Base-by-base conservation (phyloP, 2,329 filamentous ascomycete species). In the Penicillium sp. region DNA sequence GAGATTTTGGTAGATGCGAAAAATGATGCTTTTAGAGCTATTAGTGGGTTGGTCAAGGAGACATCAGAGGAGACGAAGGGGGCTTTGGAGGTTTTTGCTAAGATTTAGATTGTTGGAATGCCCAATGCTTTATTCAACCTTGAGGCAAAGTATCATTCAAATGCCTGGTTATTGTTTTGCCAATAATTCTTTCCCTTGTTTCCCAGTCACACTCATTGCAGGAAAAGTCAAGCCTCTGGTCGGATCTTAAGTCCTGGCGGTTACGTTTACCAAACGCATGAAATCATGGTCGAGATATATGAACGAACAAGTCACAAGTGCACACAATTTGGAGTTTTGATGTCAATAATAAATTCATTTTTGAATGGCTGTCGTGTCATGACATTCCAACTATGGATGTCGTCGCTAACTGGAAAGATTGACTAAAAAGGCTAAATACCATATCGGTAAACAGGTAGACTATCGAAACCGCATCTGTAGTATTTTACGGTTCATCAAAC, bases 1-100 rank as follows among this genome's bases (percentile, higher is more conserved):
- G 92, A 97, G 79, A 85, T 86, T 66, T 83, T 97, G 78, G 90
- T 90, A 18, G 92, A 97, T 76, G 90, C 93, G 6, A 81, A 76
- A 12, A 84, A 87, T 65, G 75, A 80, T 1, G 85, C 75, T 53
- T 97, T 97, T 71, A 88, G 83, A 76, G 80, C 79, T 23, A 80
- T 97, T 45, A 87, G 89, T 59, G 81, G 79, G 52, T 68, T 97
- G 54, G 89, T 97, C 54, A 96, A 93, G 81, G 89, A 90, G 64
- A 86, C 82, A 7, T 82, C 83, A 65, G 78, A 80, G 45, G 85
- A 85, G 63, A 96, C 92, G 0, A 90, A 84, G 77, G 81, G 79
- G 46, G 84, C 83, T 6, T 75, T 96, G 68, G 80, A 83, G 65
- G 82, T 81, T 2, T 76, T 96, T 69, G 82, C 87, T 64, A 86